These are phyloP conservation scores for Penicillium sp. DNA, from an alignment of 2,329 filamentous ascomycete species.

Conservation along the genomic window DNA sequence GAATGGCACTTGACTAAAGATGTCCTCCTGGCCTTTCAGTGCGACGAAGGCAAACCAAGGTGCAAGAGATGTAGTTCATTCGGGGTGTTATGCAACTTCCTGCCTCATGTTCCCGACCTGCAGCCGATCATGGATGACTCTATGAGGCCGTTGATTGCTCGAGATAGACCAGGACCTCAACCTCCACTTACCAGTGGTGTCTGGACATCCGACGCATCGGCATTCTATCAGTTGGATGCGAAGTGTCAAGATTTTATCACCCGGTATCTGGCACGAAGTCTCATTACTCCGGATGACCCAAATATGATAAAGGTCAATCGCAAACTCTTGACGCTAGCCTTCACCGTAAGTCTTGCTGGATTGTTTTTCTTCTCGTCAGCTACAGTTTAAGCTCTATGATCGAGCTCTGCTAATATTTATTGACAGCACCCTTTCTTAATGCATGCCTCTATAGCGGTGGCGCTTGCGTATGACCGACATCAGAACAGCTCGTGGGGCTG, in stretches of 20 bases:
- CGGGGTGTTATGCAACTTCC: slow-evolving; percentile 46
- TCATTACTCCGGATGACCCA: slow-evolving; percentile 35
- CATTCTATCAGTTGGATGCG: slow-evolving; percentile 34
- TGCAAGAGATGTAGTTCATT: slow-evolving; percentile 44
- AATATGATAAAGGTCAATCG: slow-evolving; percentile 38
- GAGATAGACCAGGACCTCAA: slow-evolving; percentile 19
- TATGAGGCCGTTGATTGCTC: slow-evolving; percentile 16
- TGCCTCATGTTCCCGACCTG: slow-evolving; percentile 33
- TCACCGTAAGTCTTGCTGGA: slow-evolving; percentile 29
- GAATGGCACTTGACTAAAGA: slow-evolving; percentile 11
- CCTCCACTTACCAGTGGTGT: slow-evolving; percentile 27
- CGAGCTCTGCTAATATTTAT: neutral
- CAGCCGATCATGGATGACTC: slow-evolving; percentile 29
- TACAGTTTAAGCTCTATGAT: too few relatives aligned
- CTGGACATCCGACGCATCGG: slow-evolving; percentile 33
- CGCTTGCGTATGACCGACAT: slow-evolving; percentile 31
- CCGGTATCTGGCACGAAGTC: slow-evolving; percentile 37
- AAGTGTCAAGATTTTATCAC: slow-evolving; percentile 43
- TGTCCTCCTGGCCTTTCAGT: slow-evolving; percentile 29
- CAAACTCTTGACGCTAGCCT: slow-evolving; percentile 36
- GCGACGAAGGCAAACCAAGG: slow-evolving; percentile 44
- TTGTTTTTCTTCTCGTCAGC: too few relatives aligned
- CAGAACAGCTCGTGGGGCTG: slow-evolving; percentile 16
- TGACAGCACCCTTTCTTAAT: slow-evolving; percentile 42
- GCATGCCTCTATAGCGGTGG: slow-evolving; percentile 45